A percentile compares a stretch with the other conserved stretches of the same genome.
Evolutionary conservation across 768 basidiomycete species (phyloP).

Genomic region (Arthromyces matolae): DNA sequence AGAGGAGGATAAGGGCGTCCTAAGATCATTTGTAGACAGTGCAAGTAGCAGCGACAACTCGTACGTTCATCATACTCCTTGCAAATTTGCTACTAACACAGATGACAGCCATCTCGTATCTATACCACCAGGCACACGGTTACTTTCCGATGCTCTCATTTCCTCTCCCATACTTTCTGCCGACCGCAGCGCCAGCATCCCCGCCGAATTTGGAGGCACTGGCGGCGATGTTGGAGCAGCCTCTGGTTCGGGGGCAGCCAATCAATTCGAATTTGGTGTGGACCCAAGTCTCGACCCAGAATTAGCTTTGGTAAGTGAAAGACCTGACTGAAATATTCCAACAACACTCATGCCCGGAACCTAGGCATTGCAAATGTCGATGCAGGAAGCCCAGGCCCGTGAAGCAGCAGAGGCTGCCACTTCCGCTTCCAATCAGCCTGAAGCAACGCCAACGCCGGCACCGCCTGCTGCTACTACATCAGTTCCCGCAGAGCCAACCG

Average conservation of each 20-base stretch:
- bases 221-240: constrained; percentile 45
- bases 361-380: constrained; percentile 93
- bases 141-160: constrained; percentile 81
- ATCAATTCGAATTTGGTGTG: constrained; percentile 82
- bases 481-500: constrained; percentile 42
- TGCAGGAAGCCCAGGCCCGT: constrained; percentile 91
- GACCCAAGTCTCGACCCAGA: constrained; percentile 96
- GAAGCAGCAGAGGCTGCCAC: constrained; percentile 51
- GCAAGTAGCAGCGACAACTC: constrained; percentile 82
- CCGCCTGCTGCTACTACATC: constrained; percentile 23
- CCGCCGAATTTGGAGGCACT: constrained; percentile 52
- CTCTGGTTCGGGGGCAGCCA: constrained; percentile 42
- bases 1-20: constrained; percentile 59
- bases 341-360: neutral
- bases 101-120: constrained; percentile 70
- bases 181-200: constrained; percentile 68
- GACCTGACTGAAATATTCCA: neutral
- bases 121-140: constrained; percentile 70
- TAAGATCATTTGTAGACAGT: constrained; percentile 81
- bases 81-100: neutral
- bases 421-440: constrained; percentile 28
- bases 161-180: constrained; percentile 79
- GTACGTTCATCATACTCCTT: constrained; percentile 38
- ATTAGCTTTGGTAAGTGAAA: constrained; percentile 78
- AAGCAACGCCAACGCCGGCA: constrained; percentile 29